Evolutionary conservation across 805 yeast species (phyloP), one percentile per base, ranked within the genome.

Genomic region (Ogataea naganishii): DNA sequence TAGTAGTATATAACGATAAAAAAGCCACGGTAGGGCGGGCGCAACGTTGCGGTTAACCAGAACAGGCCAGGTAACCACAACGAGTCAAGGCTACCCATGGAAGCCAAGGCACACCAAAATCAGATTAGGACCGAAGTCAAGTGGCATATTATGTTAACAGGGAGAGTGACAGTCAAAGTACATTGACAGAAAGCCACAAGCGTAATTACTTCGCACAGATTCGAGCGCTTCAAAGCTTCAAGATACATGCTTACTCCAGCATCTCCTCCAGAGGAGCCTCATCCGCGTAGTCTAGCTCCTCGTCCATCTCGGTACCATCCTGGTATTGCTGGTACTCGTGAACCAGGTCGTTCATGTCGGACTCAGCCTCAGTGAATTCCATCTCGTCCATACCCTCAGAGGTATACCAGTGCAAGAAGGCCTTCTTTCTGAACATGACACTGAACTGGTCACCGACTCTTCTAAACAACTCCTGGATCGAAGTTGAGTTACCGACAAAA

Each of bases 381-480:
- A 78, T 70, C 63, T 80, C 94, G 52, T 86, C 96, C 96, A 86
- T 86, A 65, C 96, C 96, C 62, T 86, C 96, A 45, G 79, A 72
- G 7, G 92, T 82, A 63, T 84, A 86, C 96, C 96, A 86, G 61
- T 86, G 95, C 63, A 86, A 77, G 75, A 86, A 86, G 40, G 96
- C 96, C 59, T 80, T 81, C 66, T 92, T 83, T 56, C 83, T 74
- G 62, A 81, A 86, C 96, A 86, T 86, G 37, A 86, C 88, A 45
- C 79, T 68, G 62, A 86, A 86, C 62, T 86, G 95, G 47, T 72
- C 84, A 41, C 89, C 89, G 34, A 83, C 80, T 62, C 96, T 79
- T 62, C 77, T 75, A 64, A 86, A 86, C 49, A 86, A 66, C 58
- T 85, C 94, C 64, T 83, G 94, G 53, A 86, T 82, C 3, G 95